Evolutionary conservation across 768 basidiomycete species (phyloP), one percentile per base, ranked within the genome.

Genomic region (Hygrophorus pudorinus): DNA sequence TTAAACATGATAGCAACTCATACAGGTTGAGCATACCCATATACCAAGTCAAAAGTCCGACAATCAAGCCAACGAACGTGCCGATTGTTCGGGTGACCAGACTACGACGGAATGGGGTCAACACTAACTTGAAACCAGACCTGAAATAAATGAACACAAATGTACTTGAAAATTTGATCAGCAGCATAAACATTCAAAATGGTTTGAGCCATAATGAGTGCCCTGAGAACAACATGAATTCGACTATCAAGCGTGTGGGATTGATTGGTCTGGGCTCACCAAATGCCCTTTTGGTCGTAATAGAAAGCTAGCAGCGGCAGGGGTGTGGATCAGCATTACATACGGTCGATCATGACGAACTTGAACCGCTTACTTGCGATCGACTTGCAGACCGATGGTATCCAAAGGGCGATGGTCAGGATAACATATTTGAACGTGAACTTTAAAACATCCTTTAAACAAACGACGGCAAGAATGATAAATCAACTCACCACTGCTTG

Each of bases 201-300:
- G 1, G 73, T 77, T 51, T 79, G 78, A 0, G 73, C 70, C 73
- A 77, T 78, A 53, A 79, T 75, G 38, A 78, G 57, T 4, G 74
- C 74, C 75, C 74, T 66, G 33, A 4, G 29, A n/a, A 18, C n/a
- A 4, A 10, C 13, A 27, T 41, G 40, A 53, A 18, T 24, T 29
- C 29, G 13, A 9, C 3, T 14, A 24, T 27, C n/a, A 7, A 35
- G 21, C 29, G 12, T 21, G 11, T 1, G 1, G 24, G 6, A n/a
- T n/a, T 37, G 2, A 33, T 11, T 24, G 12, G 14, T 32, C 24
- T 34, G 3, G 8, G 42, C 63, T 38, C 46, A 69, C 69, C 71
- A 78, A 3, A 76, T 42, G 4, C 71, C 71, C 45, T 70, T 71
- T 42, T 72, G 49, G 2, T 52, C 48, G 43, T 73, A 75, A 31